Evolutionary conservation across 345 rosid species (phyloP), one percentile per base, ranked within the genome.

Genomic region (Rhodamnia rubescens): DNA sequence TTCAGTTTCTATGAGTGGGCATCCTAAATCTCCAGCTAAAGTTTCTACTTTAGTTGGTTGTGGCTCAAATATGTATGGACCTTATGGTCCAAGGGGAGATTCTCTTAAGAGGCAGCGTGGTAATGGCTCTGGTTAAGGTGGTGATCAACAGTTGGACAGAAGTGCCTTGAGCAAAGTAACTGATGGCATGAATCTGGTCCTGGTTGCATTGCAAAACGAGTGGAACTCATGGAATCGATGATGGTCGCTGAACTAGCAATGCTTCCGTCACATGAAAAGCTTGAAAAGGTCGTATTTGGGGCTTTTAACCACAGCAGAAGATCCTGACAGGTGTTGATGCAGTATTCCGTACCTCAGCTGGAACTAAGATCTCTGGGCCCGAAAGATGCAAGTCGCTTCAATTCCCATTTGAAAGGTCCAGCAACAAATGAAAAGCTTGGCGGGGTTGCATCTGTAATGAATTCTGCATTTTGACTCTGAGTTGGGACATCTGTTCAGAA

Each of bases 101-200:
- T 64, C 89, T 57, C 81, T 87, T 22, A 91, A 91, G 88, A 89
- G 90, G 84, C 92, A 80, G 32, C 95, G 91, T 4, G 90, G 86
- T 59, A 89, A 85, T 42, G 40, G 89, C 81, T 81, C 83, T 12
- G 85, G 84, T 56, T 78, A 58, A 24, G 47, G 55, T 42, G 29
- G 53, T 69, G 85, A n/a, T 42, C 74, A 59, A 15, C 75, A 32
- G 11, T 29, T 4, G 75, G 75, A 16, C 6, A 36, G 6, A 29
- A 59, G 74, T 27, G 74, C 74, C 74, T 61, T 27, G 74, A 29
- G 74, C 2, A 61, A 61, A 61, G 74, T 61, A 61, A 61, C 14
- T 14, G 74, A 27, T 61, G 29, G 21, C 21, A 27, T 59, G 74
- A 27, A 59, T 20, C 74, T 14, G 64, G 32, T 59, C 40, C 74